These are phyloP conservation scores for thale cress (Arabidopsis thaliana) DNA, from an alignment of 345 rosid genomes.

Conservation along the genomic window TAIR10.1 NC_003075.7:12305501-12306000, in stretches of 20 bases:
- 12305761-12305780: neutral
- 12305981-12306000: conserved; percentile 1
- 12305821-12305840: neutral
- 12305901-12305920: conserved; percentile 19
- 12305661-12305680: no score
- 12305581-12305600: no score
- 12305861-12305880: conserved; percentile 23
- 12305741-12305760: no score
- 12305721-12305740: no score
- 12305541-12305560: no score
- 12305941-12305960: conserved; percentile 21
- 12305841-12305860: neutral
- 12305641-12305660: no score
- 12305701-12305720: neutral
- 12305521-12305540: no score
- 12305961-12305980: neutral
- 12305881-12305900: conserved; percentile 26
- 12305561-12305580: no score
- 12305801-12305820: neutral
- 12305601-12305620: no score
- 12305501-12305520: no score
- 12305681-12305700: neutral
- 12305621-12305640: no score
- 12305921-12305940: conserved; percentile 10
- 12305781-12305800: neutral